phyloP scores from a whole-genome alignment of 1,139 yeast species.

The Debaryomyces fabryi region DNA sequence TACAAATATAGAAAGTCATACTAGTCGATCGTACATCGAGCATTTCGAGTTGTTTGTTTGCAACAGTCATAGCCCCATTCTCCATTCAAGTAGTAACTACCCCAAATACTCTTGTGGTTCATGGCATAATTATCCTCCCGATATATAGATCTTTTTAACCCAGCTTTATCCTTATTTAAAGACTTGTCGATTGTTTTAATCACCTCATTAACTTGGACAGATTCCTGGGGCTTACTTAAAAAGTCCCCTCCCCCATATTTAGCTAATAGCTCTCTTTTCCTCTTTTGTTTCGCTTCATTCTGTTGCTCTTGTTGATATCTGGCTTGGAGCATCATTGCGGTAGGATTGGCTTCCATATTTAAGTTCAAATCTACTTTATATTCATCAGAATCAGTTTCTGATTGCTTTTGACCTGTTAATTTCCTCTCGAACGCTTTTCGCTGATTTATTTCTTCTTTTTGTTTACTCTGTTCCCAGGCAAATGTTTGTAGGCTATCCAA shows the following conservation, averaged over 20 bases:
- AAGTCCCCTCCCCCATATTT: slow-evolving; percentile 36
- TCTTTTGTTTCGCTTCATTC: background rate
- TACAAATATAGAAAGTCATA: background rate
- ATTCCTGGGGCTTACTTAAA: slow-evolving; percentile 3
- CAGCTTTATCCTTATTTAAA: slow-evolving; percentile 13
- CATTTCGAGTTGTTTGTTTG: slow-evolving; percentile 20
- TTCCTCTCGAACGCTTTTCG: slow-evolving; percentile 17
- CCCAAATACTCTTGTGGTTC: slow-evolving; percentile 49
- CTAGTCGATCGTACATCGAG: background rate
- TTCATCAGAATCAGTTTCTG: slow-evolving; percentile 20
- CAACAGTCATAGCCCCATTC: slow-evolving; percentile 56
- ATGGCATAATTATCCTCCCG: slow-evolving; percentile 40
- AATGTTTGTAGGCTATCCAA: slow-evolving; percentile 51
- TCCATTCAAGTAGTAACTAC: slow-evolving; percentile 50
- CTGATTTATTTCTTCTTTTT: slow-evolving; percentile 20
- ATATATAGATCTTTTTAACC: slow-evolving; percentile 27
- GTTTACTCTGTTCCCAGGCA: slow-evolving; percentile 51
- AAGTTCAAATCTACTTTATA: slow-evolving; percentile 42
- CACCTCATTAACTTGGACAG: slow-evolving; percentile 4
- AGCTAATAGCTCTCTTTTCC: slow-evolving; percentile 4
- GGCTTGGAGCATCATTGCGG: slow-evolving; percentile 51
- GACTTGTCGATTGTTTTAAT: background rate
- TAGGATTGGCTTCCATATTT: slow-evolving; percentile 62
- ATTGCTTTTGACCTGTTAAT: slow-evolving; percentile 12
- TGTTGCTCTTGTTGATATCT: slow-evolving; percentile 41